These are phyloP conservation scores for Talaromyces islandicus DNA, from an alignment of 2,329 filamentous ascomycete genomes.

Conservation along the genomic window DNA sequence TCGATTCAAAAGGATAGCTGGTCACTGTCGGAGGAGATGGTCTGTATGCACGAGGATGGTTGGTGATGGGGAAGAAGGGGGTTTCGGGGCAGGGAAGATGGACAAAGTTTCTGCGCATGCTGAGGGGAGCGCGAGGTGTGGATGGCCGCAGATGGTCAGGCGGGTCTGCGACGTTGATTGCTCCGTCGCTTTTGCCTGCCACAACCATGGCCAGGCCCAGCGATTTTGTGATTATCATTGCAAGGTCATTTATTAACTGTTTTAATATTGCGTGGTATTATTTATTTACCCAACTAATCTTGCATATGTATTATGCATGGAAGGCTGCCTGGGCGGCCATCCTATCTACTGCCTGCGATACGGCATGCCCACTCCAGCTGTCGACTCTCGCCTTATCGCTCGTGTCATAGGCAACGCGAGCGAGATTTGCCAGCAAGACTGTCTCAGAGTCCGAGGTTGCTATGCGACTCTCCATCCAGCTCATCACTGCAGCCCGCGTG, in stretches of 20 bases:
- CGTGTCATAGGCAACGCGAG: conserved; percentile 55
- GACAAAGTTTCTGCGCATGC: neutral
- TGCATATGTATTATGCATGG: neutral
- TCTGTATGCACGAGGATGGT: neutral
- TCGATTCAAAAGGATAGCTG: neutral
- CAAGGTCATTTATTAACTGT: neutral
- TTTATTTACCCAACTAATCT: neutral
- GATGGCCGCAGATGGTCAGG: neutral
- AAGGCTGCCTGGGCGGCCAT: conserved; percentile 15
- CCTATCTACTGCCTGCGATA: conserved; percentile 23
- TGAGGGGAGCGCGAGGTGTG: neutral
- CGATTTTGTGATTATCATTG: neutral
- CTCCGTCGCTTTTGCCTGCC: neutral
- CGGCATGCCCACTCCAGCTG: conserved; percentile 58
- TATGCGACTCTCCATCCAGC: conserved; percentile 64
- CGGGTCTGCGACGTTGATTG: neutral
- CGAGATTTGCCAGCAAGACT: conserved; percentile 49
- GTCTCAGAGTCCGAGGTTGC: conserved; percentile 42
- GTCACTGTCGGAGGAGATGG: neutral
- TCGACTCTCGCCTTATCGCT: conserved; percentile 61
- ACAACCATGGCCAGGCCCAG: neutral
- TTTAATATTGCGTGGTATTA: too few relatives aligned
- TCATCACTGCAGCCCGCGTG: conserved; percentile 67
- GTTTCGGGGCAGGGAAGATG: neutral
- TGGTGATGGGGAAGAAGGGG: neutral